These are phyloP conservation scores for Oryza brachyantha DNA, from an alignment of 176 grass and related monocot genomes.

Conservation along the genomic window DNA sequence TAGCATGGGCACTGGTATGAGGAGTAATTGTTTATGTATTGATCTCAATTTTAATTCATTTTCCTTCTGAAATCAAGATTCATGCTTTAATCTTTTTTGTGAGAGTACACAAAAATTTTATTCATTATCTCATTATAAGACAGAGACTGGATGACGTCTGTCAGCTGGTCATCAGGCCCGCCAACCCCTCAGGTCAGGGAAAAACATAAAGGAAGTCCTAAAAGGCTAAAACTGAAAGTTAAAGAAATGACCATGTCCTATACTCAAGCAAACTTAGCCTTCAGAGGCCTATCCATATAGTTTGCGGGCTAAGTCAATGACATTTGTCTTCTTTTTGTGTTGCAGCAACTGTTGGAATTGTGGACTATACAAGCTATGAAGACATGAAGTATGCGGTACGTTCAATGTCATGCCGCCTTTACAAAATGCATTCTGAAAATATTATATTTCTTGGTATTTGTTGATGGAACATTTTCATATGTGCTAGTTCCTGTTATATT, in stretches of 20 bases:
- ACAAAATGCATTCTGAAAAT: background rate
- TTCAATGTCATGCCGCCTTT: background rate
- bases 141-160: background rate
- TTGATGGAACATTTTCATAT: background rate
- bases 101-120: background rate
- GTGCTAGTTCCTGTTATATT: constrained; percentile 9
- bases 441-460: background rate
- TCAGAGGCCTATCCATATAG: background rate
- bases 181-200: background rate
- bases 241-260: background rate
- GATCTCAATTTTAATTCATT: background rate
- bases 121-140: background rate
- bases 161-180: background rate
- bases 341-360: constrained; percentile 80
- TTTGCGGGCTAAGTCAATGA: background rate
- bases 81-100: background rate
- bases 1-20: background rate
- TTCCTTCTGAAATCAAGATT: background rate
- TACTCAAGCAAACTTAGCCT: background rate
- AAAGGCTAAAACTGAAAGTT: background rate
- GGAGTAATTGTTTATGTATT: background rate
- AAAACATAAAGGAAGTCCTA: background rate
- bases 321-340: constrained; percentile 9
- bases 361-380: constrained; percentile 94
- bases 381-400: constrained; percentile 95